Percentiles rank a stretch among this genome's conserved stretches.
phyloP scores from a whole-genome alignment of 805 yeast genomes.

The Kregervanrija fluxuum region DNA sequence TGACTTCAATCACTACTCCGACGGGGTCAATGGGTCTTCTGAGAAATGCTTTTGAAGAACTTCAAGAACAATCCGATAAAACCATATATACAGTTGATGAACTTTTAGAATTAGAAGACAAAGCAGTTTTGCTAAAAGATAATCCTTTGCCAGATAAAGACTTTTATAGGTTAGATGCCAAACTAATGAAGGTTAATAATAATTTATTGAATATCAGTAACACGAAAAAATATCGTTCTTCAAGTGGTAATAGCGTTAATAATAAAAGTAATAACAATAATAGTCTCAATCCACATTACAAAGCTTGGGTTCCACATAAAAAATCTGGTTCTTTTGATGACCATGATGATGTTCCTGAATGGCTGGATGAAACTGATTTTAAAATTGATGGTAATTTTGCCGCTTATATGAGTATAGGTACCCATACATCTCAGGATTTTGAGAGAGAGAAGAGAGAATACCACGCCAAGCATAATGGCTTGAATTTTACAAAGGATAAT shows the following conservation, averaged over 20 bases:
- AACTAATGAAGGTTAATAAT: neutral
- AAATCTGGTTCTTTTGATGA: constrained; percentile 1
- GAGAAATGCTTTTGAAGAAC: neutral
- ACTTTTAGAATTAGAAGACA: constrained; percentile 7
- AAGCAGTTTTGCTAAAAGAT: constrained; percentile 14
- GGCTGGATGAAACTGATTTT: constrained; percentile 28
- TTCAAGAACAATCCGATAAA: constrained; percentile 6
- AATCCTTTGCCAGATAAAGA: constrained; percentile 14
- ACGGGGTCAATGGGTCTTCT: no score
- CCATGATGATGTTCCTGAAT: constrained; percentile 19
- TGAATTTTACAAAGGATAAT: neutral
- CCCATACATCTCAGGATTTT: constrained; percentile 23
- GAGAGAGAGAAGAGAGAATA: constrained; percentile 23
- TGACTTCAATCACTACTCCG: no score
- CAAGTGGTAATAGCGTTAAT: neutral
- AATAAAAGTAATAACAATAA: neutral
- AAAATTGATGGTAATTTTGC: constrained; percentile 24
- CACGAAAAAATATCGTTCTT: neutral
- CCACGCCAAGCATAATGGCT: constrained; percentile 3
- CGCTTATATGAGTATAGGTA: constrained; percentile 17
- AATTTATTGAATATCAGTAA: neutral
- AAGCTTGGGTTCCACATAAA: no score
- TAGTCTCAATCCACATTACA: no score
- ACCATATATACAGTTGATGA: constrained; percentile 13
- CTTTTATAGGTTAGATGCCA: constrained; percentile 22